Conservation (phyloP, 306 rosid genomes). For the Hippophae rhamnoides region DNA sequence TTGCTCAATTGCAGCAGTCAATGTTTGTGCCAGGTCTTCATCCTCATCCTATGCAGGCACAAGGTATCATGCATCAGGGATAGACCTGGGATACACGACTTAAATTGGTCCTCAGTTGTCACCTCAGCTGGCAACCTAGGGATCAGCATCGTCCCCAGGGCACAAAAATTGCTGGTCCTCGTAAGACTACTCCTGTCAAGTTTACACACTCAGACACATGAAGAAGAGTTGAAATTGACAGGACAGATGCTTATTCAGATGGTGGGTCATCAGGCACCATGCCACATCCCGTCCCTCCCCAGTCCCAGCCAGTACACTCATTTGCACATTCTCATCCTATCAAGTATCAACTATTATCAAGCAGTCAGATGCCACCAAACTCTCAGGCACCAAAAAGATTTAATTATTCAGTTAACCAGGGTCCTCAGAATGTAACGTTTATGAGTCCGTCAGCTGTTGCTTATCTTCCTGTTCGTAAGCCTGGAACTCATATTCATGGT, state of each 20-base stretch:
- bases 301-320: slow-evolving; percentile 55
- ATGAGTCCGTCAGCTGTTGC: slow-evolving; percentile 33
- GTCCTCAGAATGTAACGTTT: slow-evolving; percentile 37
- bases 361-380: slow-evolving; percentile 47
- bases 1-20: slow-evolving; percentile 60
- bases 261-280: slow-evolving; percentile 51
- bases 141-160: slow-evolving; percentile 49
- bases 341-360: slow-evolving; percentile 42
- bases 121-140: slow-evolving; percentile 66
- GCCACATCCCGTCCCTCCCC: slow-evolving; percentile 52
- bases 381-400: slow-evolving; percentile 51
- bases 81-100: slow-evolving; percentile 47
- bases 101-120: slow-evolving; percentile 65
- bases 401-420: slow-evolving; percentile 51
- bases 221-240: slow-evolving; percentile 79
- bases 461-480: slow-evolving; percentile 34
- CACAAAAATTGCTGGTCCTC: slow-evolving; percentile 54
- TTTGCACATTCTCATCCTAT: slow-evolving; percentile 40
- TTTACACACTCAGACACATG: slow-evolving; percentile 89
- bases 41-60: slow-evolving; percentile 68
- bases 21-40: slow-evolving; percentile 66
- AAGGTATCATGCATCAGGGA: slow-evolving; percentile 59
- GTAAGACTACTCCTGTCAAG: slow-evolving; percentile 59
- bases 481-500: slow-evolving; percentile 34
- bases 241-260: slow-evolving; percentile 51